Conservation (phyloP, 805 yeast genomes). For the Metschnikowia lunata region DNA sequence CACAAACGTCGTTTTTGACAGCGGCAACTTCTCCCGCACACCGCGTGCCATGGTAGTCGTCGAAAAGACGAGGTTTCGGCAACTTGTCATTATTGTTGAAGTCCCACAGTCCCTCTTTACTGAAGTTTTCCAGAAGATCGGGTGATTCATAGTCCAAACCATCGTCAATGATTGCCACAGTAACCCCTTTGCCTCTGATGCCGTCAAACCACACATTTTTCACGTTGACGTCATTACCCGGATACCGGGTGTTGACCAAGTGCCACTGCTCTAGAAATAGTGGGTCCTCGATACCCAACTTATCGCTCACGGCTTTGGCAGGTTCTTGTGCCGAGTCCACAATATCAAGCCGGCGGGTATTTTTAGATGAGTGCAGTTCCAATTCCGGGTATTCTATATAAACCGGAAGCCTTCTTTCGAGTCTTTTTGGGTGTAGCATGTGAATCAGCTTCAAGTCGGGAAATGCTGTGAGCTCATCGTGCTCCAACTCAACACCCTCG, state of each 20-base stretch:
- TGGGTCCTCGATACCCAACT: constrained; percentile 75
- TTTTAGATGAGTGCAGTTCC: neutral
- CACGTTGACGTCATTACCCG: constrained; percentile 85
- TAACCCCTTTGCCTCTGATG: constrained; percentile 76
- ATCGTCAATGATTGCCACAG: constrained; percentile 89
- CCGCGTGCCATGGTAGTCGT: constrained; percentile 93
- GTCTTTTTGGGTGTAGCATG: constrained; percentile 46
- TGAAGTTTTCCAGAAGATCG: constrained; percentile 69
- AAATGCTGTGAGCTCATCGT: constrained; percentile 22
- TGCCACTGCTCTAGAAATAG: constrained; percentile 89
- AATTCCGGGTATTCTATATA: constrained; percentile 23
- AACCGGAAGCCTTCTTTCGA: constrained; percentile 59
- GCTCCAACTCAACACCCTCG: constrained; percentile 22
- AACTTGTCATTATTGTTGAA: constrained; percentile 69
- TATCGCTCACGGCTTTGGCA: constrained; percentile 43
- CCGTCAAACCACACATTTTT: constrained; percentile 79
- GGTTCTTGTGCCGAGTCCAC: constrained; percentile 51
- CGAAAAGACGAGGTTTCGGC: constrained; percentile 76
- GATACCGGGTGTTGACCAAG: constrained; percentile 63
- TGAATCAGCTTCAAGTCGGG: constrained; percentile 47
- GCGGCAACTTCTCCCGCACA: constrained; percentile 98
- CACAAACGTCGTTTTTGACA: constrained; percentile 82
- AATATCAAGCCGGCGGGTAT: constrained; percentile 12
- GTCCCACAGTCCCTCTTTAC: constrained; percentile 85
- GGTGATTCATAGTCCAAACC: constrained; percentile 80